These are phyloP conservation scores for Hericium coralloides DNA, from an alignment of 768 basidiomycete species.

Conservation along the genomic window DNA sequence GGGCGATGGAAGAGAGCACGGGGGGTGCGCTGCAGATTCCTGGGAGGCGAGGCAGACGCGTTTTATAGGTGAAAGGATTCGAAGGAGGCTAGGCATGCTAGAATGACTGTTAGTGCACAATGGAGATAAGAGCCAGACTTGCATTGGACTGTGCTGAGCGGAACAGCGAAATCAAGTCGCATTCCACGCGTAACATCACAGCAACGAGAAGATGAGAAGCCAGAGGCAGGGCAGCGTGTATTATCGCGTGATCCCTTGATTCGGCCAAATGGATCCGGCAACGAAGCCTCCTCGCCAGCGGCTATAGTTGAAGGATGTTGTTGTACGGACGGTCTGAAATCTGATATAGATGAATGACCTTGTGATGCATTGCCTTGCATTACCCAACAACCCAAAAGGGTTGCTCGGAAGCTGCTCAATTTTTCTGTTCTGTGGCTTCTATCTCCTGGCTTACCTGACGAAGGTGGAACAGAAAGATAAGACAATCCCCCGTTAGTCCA, in stretches of 20 bases:
- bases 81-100: background rate
- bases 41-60: background rate
- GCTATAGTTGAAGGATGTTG: no score
- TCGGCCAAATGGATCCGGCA: background rate
- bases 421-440: no score
- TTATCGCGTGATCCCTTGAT: background rate
- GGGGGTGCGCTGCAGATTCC: background rate
- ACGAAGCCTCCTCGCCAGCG: no score
- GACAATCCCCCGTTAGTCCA: no score
- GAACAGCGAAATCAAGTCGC: background rate
- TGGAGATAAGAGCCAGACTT: background rate
- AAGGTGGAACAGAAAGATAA: no score
- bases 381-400: no score
- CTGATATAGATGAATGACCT: no score
- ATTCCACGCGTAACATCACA: background rate
- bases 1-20: background rate
- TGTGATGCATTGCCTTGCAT: no score
- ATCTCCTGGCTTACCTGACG: no score
- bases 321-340: no score
- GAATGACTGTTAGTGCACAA: background rate
- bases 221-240: background rate
- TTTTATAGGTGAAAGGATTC: background rate
- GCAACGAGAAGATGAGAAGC: background rate
- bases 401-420: no score
- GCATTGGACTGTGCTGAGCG: background rate